Conservation (phyloP, 768 basidiomycete species). For the Termitomyces sp. region DNA sequence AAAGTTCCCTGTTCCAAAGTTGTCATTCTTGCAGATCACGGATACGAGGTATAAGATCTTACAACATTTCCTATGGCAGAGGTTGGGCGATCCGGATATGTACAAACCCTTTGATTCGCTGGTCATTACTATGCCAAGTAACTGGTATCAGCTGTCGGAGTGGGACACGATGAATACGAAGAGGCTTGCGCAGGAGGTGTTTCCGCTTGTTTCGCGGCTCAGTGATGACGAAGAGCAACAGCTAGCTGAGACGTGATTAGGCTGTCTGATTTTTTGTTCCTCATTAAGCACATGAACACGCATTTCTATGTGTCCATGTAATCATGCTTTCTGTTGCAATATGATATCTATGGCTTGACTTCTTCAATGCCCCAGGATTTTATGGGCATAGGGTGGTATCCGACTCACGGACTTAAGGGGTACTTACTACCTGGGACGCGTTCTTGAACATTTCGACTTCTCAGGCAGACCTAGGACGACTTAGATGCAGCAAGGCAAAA, state of each 20-base stretch:
- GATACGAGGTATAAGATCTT: neutral
- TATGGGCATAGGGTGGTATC: neutral
- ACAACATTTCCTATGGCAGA: neutral
- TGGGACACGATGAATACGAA: neutral
- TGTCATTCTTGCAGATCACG: neutral
- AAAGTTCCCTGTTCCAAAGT: neutral
- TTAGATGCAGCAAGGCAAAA: conserved; percentile 12
- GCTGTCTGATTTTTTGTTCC: neutral
- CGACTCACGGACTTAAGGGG: neutral
- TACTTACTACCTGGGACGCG: too few relatives aligned
- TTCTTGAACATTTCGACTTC: neutral
- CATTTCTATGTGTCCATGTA: neutral
- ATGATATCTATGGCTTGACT: neutral
- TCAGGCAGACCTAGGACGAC: conserved; percentile 1
- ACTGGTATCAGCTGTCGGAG: neutral
- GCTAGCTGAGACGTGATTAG: neutral
- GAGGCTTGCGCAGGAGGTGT: neutral
- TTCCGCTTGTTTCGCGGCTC: neutral
- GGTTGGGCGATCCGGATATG: neutral
- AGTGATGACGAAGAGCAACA: neutral
- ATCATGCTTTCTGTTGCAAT: neutral
- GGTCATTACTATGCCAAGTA: neutral
- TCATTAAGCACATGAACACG: neutral
- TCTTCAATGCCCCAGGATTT: neutral
- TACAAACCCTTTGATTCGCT: neutral